A percentile compares a stretch with the other conserved stretches of the same genome.
These are phyloP conservation scores for Candida boleticola DNA, from an alignment of 805 yeast genomes.

Conservation along the genomic window DNA sequence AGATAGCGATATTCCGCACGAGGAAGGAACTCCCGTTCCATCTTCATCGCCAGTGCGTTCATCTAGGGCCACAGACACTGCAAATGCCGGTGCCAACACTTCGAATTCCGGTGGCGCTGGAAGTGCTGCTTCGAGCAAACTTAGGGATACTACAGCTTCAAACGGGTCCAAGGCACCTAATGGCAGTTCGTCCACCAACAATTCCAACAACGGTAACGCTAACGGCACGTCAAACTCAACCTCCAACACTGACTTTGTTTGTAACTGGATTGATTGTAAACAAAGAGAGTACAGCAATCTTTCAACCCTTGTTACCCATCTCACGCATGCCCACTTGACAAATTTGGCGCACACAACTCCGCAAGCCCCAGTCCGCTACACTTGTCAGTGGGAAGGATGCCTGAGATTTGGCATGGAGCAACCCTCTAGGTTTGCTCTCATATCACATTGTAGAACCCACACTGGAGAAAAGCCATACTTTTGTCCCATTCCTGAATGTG, in stretches of 20 bases:
- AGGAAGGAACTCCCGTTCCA: too few species aligned
- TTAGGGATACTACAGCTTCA: too few species aligned
- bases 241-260: conserved; percentile 14
- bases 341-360: conserved; percentile 18
- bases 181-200: too few species aligned
- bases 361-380: conserved; percentile 21
- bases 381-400: conserved; percentile 66
- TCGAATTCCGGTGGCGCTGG: too few species aligned
- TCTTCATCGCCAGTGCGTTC: too few species aligned
- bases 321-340: conserved; percentile 28
- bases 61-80: too few species aligned
- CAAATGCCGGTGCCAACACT: too few species aligned
- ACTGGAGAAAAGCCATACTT: conserved; percentile 65
- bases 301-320: conserved; percentile 30
- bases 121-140: too few species aligned
- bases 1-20: too few species aligned
- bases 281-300: conserved; percentile 15
- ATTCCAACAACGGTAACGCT: too few species aligned
- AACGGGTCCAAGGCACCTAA: too few species aligned
- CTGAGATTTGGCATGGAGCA: conserved; percentile 48
- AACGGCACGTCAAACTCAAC: neutral
- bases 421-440: conserved; percentile 55
- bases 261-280: conserved; percentile 35
- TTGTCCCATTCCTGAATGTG: conserved; percentile 68
- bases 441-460: conserved; percentile 64